Base-by-base conservation (phyloP, 2,329 filamentous ascomycete species). In the Hymenoscyphus occultus region DNA sequence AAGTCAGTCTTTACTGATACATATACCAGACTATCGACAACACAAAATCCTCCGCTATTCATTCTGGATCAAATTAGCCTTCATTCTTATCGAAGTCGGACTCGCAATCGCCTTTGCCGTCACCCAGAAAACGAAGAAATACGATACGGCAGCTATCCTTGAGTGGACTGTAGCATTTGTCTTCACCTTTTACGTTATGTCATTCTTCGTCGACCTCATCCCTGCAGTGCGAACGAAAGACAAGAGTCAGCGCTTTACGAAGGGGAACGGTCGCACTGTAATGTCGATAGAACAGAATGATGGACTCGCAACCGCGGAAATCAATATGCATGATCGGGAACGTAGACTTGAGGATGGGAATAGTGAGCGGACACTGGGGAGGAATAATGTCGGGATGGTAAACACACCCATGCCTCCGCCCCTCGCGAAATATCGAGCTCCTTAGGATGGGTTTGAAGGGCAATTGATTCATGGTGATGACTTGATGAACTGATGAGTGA, bases 101-200 rank as follows among this genome's bases (percentile, higher is more conserved):
- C 85, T 99, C 9, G 88, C 86, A 68, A 82, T 93, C 73, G 87
- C 83, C 56, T 98, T 98, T 76, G 89, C 82, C 28, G 81, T 86
- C 3, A 81, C 80, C 63, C 83, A 81, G 42, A 81, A 79, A 48
- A 77, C 76, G 3, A 66, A 78, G 9, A 73, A 81, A 31, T 83
- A 82, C 71, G 89, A 95, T 76, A 78, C 80, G 1, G 92, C 89
- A 48, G 95, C 93, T 5, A 80, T 96, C 61, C 77, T 97, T 39
- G 94, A 98, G 79, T 89, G 86, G 86, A 75, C 86, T 66, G 87
- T 97, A 69, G 86, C 92, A 39, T 87, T 96, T 74, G 82, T 97
- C 74, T 97, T 93, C 79, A 91, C 90, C 62, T 90, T 93, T 74
- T 98, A 97, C 79, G 83, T 96, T 67, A 84, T 94, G 68, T 92